These are phyloP conservation scores for Kuraishia hungarica DNA, from an alignment of 805 yeast species.

Conservation along the genomic window DNA sequence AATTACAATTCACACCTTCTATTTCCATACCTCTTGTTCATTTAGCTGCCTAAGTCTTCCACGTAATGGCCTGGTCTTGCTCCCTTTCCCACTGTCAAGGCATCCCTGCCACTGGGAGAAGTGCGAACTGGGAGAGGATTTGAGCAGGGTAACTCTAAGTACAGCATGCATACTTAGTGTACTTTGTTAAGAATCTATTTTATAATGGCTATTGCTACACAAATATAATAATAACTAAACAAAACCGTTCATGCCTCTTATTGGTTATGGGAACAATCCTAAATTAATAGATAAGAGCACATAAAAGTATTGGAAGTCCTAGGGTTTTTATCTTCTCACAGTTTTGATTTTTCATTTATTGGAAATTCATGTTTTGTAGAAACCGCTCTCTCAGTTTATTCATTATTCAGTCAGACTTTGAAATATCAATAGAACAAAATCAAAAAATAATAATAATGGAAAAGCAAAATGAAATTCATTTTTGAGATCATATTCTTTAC, in stretches of 20 bases:
- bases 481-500: background rate
- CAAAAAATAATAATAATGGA: too few species aligned
- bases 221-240: slow-evolving; percentile 1
- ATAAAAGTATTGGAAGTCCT: too few species aligned
- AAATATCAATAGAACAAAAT: too few species aligned
- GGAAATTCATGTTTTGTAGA: too few species aligned
- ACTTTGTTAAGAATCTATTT: slow-evolving; percentile 16
- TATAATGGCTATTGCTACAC: slow-evolving; percentile 10
- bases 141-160: background rate
- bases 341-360: too few species aligned
- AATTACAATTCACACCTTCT: background rate
- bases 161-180: slow-evolving; percentile 7
- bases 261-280: too few species aligned
- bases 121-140: slow-evolving; percentile 1
- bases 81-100: background rate
- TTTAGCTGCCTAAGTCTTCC: background rate
- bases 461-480: background rate
- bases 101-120: slow-evolving; percentile 6
- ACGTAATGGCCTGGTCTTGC: background rate
- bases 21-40: background rate
- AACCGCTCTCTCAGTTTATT: background rate
- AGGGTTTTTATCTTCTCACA: too few species aligned
- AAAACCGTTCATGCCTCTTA: too few species aligned
- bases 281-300: too few species aligned
- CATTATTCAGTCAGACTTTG: too few species aligned